Conservation (phyloP, 192 early-diverging fungal species). For the Coemansia sp. region DNA sequence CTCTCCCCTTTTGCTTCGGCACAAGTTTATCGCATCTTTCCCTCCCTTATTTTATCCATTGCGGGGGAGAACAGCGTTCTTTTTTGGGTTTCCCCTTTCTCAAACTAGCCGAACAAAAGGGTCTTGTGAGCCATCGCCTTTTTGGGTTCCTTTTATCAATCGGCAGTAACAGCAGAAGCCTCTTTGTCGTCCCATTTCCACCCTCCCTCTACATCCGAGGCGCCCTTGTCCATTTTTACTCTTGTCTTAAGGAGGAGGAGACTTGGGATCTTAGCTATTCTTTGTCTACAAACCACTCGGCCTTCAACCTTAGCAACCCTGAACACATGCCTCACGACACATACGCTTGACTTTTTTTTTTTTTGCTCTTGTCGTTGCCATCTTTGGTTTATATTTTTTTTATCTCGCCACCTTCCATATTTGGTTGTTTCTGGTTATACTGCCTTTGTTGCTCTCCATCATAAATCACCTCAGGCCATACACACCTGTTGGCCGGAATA, state of each 20-base stretch:
- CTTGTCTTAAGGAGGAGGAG: no score
- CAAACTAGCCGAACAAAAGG: not conserved
- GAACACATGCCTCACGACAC: no score
- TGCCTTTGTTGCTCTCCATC: not conserved
- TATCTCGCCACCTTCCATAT: not conserved
- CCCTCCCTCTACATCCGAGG: not conserved
- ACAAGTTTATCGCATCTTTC: not conserved
- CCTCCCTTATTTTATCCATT: not conserved
- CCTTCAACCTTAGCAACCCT: no score
- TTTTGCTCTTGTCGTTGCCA: not conserved
- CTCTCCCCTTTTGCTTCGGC: no score
- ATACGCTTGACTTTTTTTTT: not conserved
- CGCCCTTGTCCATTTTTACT: not conserved
- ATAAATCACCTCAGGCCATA: no score
- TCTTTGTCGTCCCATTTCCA: not conserved
- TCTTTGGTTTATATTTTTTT: not conserved
- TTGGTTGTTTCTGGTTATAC: not conserved
- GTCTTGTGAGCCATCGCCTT: slow-evolving; percentile 5
- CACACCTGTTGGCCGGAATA: no score
- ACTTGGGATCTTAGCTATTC: no score
- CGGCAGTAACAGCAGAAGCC: slow-evolving; percentile 8
- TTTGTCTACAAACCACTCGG: no score
- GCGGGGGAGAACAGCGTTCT: not conserved
- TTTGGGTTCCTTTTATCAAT: slow-evolving; percentile 5
- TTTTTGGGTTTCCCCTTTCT: not conserved